Percentiles rank a stretch among this genome's conserved stretches.
Conservation (phyloP, 495 filamentous ascomycete genomes). For the Trichocladium uniseriatum region DNA sequence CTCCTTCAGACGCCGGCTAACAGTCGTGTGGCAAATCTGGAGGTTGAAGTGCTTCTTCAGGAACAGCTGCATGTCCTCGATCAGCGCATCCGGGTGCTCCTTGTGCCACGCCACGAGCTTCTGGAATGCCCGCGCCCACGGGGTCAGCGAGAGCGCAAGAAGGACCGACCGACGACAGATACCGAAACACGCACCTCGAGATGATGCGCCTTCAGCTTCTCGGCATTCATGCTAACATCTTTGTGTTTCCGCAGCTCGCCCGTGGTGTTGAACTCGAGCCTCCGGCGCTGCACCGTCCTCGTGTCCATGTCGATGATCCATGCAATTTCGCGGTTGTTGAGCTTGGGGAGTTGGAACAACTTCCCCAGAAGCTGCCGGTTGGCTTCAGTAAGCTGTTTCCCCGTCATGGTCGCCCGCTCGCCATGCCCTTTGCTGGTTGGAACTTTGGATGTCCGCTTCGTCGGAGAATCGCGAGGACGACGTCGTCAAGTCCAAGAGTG, state of each 20-base stretch:
- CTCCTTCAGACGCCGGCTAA: constrained; percentile 11
- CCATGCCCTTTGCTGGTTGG: too few species aligned
- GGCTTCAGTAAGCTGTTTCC: constrained; percentile 18
- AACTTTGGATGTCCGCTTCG: too few species aligned
- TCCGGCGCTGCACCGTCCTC: constrained; percentile 20
- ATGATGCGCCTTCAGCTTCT: constrained; percentile 21
- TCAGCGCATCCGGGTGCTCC: constrained; percentile 18
- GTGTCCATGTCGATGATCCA: constrained; percentile 17
- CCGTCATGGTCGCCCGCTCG: constrained; percentile 21
- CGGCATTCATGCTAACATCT: constrained; percentile 25
- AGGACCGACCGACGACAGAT: too few species aligned
- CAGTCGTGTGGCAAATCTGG: constrained; percentile 18
- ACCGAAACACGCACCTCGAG: constrained; percentile 13
- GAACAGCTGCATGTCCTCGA: constrained; percentile 25
- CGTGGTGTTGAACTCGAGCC: constrained; percentile 15
- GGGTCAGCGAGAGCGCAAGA: too few species aligned
- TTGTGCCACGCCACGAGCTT: constrained; percentile 24
- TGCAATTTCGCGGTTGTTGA: constrained; percentile 22
- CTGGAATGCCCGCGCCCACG: constrained; percentile 2
- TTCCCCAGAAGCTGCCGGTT: constrained; percentile 13
- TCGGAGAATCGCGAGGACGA: too few species aligned
- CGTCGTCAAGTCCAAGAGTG: too few species aligned
- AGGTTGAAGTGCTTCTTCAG: constrained; percentile 16
- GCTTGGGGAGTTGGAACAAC: constrained; percentile 18
- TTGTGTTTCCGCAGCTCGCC: constrained; percentile 16